Evolutionary conservation across 2,329 filamentous ascomycete genomes (phyloP).

Genomic region (Leptographium radiaticola): DNA sequence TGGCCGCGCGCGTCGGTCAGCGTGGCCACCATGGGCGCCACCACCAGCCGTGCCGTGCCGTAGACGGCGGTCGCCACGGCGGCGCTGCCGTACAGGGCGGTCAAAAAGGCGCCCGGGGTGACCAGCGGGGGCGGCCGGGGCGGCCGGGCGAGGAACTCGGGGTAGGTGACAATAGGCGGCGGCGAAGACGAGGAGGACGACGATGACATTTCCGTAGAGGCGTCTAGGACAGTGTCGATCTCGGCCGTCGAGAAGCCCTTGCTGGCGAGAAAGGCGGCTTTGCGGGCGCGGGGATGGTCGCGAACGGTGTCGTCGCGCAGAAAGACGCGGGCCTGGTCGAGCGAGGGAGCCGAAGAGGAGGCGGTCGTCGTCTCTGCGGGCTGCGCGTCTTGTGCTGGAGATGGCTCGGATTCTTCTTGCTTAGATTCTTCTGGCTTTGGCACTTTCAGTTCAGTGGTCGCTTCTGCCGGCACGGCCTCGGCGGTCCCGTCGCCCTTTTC

Average conservation of each 20-base stretch:
- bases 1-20: conserved; percentile 39
- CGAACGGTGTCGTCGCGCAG: conserved; percentile 62
- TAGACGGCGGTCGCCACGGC: conserved; percentile 52
- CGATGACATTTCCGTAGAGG: conserved; percentile 11
- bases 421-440: too few species aligned
- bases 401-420: neutral
- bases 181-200: conserved; percentile 6
- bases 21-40: conserved; percentile 46
- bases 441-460: neutral
- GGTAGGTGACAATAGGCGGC: conserved; percentile 54
- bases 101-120: conserved; percentile 44
- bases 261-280: conserved; percentile 60
- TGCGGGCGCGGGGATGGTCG: conserved; percentile 55
- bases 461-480: neutral
- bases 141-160: conserved; percentile 51
- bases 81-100: conserved; percentile 44
- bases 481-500: neutral
- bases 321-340: conserved; percentile 63
- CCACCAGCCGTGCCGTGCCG: conserved; percentile 54
- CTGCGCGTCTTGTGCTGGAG: neutral
- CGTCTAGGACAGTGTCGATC: conserved; percentile 51
- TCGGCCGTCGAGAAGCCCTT: conserved; percentile 60
- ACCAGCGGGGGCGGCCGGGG: conserved; percentile 46
- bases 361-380: neutral
- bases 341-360: neutral